Conservation (phyloP, 371 early-diverging fungal genomes). For the Rhizopus arrhizus region DNA sequence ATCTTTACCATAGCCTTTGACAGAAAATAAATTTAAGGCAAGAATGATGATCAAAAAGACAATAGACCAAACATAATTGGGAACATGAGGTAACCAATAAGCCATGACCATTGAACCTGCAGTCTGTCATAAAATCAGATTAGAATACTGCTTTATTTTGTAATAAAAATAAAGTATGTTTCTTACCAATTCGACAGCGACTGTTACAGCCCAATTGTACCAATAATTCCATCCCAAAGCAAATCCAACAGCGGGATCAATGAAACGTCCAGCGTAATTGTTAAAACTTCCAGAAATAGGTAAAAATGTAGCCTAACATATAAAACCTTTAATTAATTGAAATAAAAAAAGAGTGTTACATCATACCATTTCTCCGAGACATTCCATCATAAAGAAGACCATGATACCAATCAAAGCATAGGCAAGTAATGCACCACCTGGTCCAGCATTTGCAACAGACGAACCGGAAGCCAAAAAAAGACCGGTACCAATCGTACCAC, state of each 20-base stretch:
- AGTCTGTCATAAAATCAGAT: conserved; percentile 16
- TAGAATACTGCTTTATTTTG: not conserved
- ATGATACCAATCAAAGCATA: conserved; percentile 74
- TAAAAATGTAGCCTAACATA: conserved; percentile 60
- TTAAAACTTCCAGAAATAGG: conserved; percentile 89
- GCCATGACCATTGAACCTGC: conserved; percentile 45
- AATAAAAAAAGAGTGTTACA: not conserved
- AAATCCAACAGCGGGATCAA: conserved; percentile 86
- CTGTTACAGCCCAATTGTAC: conserved; percentile 82
- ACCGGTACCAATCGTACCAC: conserved; percentile 84
- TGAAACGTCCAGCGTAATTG: conserved; percentile 79
- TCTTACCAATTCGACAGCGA: conserved; percentile 69
- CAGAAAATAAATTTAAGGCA: conserved; percentile 55
- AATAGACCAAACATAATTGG: conserved; percentile 56
- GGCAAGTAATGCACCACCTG: conserved; percentile 80
- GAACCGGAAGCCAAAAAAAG: conserved; percentile 85
- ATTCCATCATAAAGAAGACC: conserved; percentile 84
- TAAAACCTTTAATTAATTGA: not conserved
- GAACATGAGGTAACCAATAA: conserved; percentile 75
- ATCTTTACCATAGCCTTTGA: conserved; percentile 54
- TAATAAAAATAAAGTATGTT: not conserved
- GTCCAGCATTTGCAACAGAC: conserved; percentile 77
- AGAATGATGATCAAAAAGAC: conserved; percentile 51
- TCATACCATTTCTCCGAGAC: conserved; percentile 82
- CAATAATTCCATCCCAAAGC: conserved; percentile 83